phyloP scores from a whole-genome alignment of 164 flowering plant genomes.

The Nelumbo lutea region DNA sequence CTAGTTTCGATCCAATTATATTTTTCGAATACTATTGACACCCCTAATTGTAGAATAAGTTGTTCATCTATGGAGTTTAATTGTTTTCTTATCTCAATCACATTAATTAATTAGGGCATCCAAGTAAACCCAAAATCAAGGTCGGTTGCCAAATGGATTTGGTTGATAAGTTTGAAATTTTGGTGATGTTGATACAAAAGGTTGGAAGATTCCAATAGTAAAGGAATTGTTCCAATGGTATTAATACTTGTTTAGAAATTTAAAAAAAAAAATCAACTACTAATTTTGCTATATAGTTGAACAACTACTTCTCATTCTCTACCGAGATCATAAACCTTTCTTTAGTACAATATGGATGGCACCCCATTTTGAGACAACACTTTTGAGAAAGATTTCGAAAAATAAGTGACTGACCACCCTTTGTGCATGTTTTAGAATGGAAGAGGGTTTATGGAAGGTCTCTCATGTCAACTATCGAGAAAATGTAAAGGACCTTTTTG shows the following conservation, averaged over 20 bases:
- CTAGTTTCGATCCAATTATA: too few relatives aligned
- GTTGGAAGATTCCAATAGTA: conserved; percentile 4
- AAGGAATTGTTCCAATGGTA: conserved; percentile 5
- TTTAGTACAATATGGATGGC: conserved; percentile 51
- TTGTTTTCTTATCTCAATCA: conserved; percentile 32
- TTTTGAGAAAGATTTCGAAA: not conserved
- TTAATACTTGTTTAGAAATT: conserved; percentile 21
- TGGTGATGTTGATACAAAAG: conserved; percentile 17
- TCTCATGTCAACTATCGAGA: too few relatives aligned
- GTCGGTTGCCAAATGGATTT: conserved; percentile 20
- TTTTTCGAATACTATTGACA: too few relatives aligned
- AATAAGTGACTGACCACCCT: too few relatives aligned
- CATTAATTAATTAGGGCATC: conserved; percentile 36
- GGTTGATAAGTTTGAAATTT: conserved; percentile 14
- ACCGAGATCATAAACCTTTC: conserved; percentile 91
- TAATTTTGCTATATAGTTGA: conserved; percentile 42
- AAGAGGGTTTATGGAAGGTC: too few relatives aligned
- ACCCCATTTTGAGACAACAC: conserved; percentile 35
- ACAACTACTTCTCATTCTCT: conserved; percentile 74
- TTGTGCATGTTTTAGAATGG: too few relatives aligned
- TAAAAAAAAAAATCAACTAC: conserved; percentile 27
- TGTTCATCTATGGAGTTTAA: conserved; percentile 28
- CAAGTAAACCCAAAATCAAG: conserved; percentile 27
- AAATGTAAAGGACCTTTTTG: too few relatives aligned
- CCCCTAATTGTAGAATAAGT: conserved; percentile 17